phyloP scores from a whole-genome alignment of 495 filamentous ascomycete genomes.

The Penicillium lividum region DNA sequence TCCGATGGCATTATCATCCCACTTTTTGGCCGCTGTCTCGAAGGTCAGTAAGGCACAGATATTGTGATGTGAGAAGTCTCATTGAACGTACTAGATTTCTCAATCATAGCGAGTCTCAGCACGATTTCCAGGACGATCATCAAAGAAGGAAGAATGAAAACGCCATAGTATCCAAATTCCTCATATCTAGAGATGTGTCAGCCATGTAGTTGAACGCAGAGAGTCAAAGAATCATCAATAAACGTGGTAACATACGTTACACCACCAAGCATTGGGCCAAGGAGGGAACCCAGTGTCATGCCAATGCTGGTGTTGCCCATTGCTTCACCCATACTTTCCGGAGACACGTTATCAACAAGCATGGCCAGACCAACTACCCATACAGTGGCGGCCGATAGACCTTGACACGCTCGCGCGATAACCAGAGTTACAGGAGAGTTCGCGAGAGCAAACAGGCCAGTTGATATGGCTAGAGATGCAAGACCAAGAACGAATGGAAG shows the following conservation, averaged over 20 bases:
- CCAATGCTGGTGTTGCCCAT: slow-evolving; percentile 70
- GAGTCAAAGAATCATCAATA: too few relatives aligned
- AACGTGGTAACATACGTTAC: slow-evolving; percentile 49
- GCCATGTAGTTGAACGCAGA: too few relatives aligned
- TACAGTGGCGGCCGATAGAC: slow-evolving; percentile 57
- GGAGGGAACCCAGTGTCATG: slow-evolving; percentile 54
- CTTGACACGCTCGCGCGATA: slow-evolving; percentile 58
- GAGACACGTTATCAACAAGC: slow-evolving; percentile 57
- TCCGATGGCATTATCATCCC: background rate
- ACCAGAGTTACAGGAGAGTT: slow-evolving; percentile 47
- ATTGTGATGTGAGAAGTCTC: background rate
- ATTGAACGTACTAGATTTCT: slow-evolving; percentile 37
- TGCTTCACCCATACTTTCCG: slow-evolving; percentile 53
- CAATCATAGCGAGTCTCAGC: slow-evolving; percentile 60
- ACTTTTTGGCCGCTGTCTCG: background rate
- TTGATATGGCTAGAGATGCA: slow-evolving; percentile 50
- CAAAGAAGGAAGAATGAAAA: slow-evolving; percentile 51
- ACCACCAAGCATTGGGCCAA: slow-evolving; percentile 70
- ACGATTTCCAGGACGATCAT: slow-evolving; percentile 59
- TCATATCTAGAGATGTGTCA: slow-evolving; percentile 22
- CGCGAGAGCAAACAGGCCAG: slow-evolving; percentile 56
- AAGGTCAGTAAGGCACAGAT: background rate
- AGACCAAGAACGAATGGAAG: slow-evolving; percentile 54
- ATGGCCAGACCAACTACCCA: slow-evolving; percentile 63
- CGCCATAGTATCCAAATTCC: slow-evolving; percentile 26